Percentiles rank a stretch among this genome's conserved stretches.
Evolutionary conservation across 164 flowering plant species (phyloP).

Genomic region (Amborella trichopoda): DNA sequence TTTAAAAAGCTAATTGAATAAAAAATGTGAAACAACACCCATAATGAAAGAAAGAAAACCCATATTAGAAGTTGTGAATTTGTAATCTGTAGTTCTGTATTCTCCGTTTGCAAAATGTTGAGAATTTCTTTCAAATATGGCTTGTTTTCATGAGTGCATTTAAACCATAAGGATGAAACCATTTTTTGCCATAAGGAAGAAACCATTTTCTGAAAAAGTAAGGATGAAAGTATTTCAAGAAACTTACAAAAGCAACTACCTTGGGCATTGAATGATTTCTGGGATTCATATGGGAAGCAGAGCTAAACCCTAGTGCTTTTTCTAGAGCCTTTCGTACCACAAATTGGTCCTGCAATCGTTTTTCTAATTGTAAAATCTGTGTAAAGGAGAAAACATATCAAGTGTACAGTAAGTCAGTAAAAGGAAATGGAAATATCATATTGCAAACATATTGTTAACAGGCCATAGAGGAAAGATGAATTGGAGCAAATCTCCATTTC

Average conservation of each 20-base stretch:
- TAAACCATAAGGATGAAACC: not conserved
- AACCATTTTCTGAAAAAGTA: not conserved
- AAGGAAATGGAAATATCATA: no score
- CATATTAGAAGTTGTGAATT: not conserved
- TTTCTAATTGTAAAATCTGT: conserved; percentile 62
- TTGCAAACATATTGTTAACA: not conserved
- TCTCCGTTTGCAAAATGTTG: not conserved
- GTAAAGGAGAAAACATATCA: no score
- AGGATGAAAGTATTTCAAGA: not conserved
- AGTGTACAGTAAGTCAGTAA: no score
- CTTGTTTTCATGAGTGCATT: not conserved
- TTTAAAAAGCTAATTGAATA: no score
- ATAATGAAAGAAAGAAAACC: no score
- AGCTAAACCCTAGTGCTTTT: conserved; percentile 37
- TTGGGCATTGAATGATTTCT: conserved; percentile 30
- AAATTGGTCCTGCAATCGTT: conserved; percentile 44
- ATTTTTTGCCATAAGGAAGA: not conserved
- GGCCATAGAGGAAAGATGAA: not conserved
- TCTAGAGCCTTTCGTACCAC: conserved; percentile 39
- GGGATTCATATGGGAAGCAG: conserved; percentile 17
- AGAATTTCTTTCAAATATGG: not conserved
- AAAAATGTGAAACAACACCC: no score
- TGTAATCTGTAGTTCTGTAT: no score
- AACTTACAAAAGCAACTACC: conserved; percentile 37
- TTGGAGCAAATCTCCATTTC: not conserved